Conservation (phyloP, 78 protist genomes). For the Guillardia theta region DNA sequence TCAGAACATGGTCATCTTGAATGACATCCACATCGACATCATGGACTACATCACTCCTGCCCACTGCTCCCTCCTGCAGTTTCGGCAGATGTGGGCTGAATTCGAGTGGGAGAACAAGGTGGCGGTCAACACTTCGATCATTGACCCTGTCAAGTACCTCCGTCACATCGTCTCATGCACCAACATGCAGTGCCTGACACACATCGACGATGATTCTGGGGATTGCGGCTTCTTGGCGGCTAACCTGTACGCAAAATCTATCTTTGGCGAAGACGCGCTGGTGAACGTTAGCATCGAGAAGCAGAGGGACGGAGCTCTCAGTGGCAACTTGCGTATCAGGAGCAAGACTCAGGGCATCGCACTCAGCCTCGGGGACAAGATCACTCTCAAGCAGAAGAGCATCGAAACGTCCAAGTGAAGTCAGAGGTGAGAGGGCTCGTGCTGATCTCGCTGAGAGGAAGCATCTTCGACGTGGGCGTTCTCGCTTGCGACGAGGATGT, state of each 20-base stretch:
- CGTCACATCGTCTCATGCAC: constrained; percentile 80
- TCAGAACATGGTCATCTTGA: constrained; percentile 79
- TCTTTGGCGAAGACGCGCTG: constrained; percentile 93
- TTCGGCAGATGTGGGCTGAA: constrained; percentile 95
- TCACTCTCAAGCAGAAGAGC: not conserved
- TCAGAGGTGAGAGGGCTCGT: not conserved
- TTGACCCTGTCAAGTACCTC: constrained; percentile 72
- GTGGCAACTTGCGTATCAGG: constrained; percentile 70
- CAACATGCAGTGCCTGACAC: constrained; percentile 91
- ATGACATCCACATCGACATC: constrained; percentile 93
- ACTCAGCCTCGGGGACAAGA: constrained; percentile 75
- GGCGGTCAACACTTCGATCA: constrained; percentile 63
- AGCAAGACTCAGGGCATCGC: constrained; percentile 96
- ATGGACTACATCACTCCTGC: constrained; percentile 95
- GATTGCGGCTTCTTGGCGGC: constrained; percentile 93
- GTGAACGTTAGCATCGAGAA: constrained; percentile 88
- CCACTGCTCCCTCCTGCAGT: constrained; percentile 70
- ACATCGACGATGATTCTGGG: constrained; percentile 65
- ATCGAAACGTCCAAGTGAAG: not conserved
- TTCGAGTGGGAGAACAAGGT: constrained; percentile 98
- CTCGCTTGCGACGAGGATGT: not conserved
- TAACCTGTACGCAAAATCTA: constrained; percentile 86
- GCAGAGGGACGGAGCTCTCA: constrained; percentile 28
- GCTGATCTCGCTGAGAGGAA: not conserved
- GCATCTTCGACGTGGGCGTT: not conserved